Conservation (phyloP, 495 filamentous ascomycete genomes). For the Darksidea phi region DNA sequence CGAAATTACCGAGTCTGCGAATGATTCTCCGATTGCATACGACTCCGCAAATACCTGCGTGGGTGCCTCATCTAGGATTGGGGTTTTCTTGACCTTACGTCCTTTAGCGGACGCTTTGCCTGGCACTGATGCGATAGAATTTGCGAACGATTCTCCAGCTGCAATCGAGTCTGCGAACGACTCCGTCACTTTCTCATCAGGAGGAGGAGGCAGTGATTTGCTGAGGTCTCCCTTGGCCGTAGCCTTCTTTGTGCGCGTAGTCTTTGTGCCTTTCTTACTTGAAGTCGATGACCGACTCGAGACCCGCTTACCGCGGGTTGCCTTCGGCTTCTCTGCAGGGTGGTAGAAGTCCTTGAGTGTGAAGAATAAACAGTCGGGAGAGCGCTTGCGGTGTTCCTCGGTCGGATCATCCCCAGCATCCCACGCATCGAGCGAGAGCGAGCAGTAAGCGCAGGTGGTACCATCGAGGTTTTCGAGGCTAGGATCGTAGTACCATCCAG, state of each 20-base stretch:
- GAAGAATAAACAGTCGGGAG: slow-evolving; percentile 78
- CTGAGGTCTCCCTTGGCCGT: neutral
- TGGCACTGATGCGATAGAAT: neutral
- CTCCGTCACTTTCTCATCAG: neutral
- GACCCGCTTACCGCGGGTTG: slow-evolving; percentile 38
- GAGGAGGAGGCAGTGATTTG: neutral
- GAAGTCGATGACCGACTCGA: slow-evolving; percentile 52
- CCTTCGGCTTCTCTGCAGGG: slow-evolving; percentile 24
- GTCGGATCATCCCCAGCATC: slow-evolving; percentile 84
- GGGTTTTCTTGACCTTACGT: neutral
- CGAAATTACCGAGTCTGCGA: neutral
- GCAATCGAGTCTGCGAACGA: too few relatives aligned
- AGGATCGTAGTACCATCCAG: slow-evolving; percentile 91
- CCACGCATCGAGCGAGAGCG: slow-evolving; percentile 83
- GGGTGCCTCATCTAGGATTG: too few relatives aligned
- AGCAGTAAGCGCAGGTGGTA: slow-evolving; percentile 85
- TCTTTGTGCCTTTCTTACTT: slow-evolving; percentile 46
- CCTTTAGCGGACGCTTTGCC: neutral
- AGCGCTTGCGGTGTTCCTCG: slow-evolving; percentile 82
- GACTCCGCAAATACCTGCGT: too few relatives aligned
- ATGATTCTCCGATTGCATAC: neutral
- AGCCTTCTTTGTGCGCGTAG: slow-evolving; percentile 40
- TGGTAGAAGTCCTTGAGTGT: slow-evolving; percentile 50
- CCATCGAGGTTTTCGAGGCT: slow-evolving; percentile 76
- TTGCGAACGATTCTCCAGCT: too few relatives aligned